phyloP scores from a whole-genome alignment of 2,329 filamentous ascomycete genomes.

The Hirsutella minnesotensis region DNA sequence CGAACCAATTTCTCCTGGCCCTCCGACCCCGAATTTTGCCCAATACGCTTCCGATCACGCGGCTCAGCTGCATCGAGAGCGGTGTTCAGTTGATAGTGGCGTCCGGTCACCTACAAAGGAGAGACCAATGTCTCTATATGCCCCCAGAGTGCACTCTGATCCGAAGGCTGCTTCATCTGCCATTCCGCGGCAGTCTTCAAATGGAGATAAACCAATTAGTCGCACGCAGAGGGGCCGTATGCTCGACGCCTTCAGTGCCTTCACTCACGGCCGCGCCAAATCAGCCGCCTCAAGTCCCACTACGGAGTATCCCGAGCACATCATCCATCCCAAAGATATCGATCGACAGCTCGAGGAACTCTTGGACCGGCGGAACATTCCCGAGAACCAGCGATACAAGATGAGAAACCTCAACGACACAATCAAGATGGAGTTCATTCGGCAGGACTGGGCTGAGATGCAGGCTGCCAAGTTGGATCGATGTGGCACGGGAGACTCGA shows the following conservation, averaged over 20 bases:
- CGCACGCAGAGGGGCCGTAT: constrained; percentile 29
- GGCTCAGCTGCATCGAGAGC: constrained; percentile 1
- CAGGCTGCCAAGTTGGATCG: constrained; percentile 35
- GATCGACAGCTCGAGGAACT: constrained; percentile 47
- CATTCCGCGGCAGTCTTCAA: constrained; percentile 16
- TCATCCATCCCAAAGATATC: constrained; percentile 42
- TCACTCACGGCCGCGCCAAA: constrained; percentile 26
- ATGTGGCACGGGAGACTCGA: constrained; percentile 28
- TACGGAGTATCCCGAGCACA: constrained; percentile 31
- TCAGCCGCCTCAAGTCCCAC: constrained; percentile 20
- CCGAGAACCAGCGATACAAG: constrained; percentile 85
- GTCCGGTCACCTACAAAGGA: constrained; percentile 18
- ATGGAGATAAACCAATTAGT: constrained; percentile 14
- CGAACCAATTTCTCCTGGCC: constrained; percentile 6
- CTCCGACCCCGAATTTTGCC: constrained; percentile 65
- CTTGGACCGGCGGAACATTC: constrained; percentile 82
- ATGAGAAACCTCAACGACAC: constrained; percentile 82
- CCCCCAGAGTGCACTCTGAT: constrained; percentile 12
- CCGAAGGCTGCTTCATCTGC: constrained; percentile 5
- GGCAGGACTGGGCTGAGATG: constrained; percentile 70
- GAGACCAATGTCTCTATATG: constrained; percentile 40
- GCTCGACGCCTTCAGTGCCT: constrained; percentile 24
- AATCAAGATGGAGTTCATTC: constrained; percentile 93
- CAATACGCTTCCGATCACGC: constrained; percentile 42
- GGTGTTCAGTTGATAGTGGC: constrained; percentile 4